Evolutionary conservation across 2,329 filamentous ascomycete species (phyloP).

Genomic region (Penicillium sp.): DNA sequence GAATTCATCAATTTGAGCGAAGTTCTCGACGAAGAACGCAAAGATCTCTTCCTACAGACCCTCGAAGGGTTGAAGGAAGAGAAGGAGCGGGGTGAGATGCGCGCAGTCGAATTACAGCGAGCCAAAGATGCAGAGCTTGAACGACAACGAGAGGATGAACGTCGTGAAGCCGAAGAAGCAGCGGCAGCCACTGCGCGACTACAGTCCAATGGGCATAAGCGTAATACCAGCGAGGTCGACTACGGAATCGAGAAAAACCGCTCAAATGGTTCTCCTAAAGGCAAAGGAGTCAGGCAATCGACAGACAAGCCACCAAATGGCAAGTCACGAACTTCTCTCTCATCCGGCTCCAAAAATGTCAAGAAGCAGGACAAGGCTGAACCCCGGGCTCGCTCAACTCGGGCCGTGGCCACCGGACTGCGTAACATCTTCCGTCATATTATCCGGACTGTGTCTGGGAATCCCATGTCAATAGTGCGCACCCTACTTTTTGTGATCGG

Average conservation of each 20-base stretch:
- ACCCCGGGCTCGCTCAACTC: constrained; percentile 38
- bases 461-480: constrained; percentile 56
- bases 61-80: constrained; percentile 82
- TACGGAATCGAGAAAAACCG: constrained; percentile 64
- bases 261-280: constrained; percentile 34
- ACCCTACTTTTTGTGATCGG: constrained; percentile 77
- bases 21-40: constrained; percentile 85
- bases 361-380: constrained; percentile 40
- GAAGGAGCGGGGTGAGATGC: constrained; percentile 67
- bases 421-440: constrained; percentile 53
- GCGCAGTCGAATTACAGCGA: constrained; percentile 62
- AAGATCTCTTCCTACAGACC: constrained; percentile 83
- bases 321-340: constrained; percentile 32
- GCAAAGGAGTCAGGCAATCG: constrained; percentile 24
- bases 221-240: constrained; percentile 64
- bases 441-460: constrained; percentile 51
- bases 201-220: constrained; percentile 43
- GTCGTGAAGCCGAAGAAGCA: constrained; percentile 37
- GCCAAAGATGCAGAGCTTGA: constrained; percentile 56
- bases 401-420: constrained; percentile 46
- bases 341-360: constrained; percentile 35
- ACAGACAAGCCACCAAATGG: constrained; percentile 28
- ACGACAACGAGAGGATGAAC: constrained; percentile 48
- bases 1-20: constrained; percentile 87
- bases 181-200: constrained; percentile 42